Evolutionary conservation across 2,329 filamentous ascomycete genomes (phyloP), one percentile per base, ranked within the genome.

Genomic region (Gaeumannomyces sp.): DNA sequence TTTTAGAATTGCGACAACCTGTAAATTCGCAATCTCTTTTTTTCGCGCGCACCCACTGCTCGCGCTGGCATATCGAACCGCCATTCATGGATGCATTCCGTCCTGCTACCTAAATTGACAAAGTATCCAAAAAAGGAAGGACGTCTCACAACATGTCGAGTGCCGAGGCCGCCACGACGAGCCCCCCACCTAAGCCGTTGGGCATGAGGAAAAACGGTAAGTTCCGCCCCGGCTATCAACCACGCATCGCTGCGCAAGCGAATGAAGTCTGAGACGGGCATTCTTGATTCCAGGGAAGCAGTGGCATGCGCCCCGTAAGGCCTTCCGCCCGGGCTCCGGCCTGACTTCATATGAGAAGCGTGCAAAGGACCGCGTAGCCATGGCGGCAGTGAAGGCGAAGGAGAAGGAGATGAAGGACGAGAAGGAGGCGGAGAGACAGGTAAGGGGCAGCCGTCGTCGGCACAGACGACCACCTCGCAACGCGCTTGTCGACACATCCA

Each of bases 321-420:
- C 95, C 1, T 98, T 98, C 77, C 89, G 95, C 56, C 94, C 92
- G 4, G 87, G 81, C 19, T 83, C 90, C 13, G 92, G 93, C 31
- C 84, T 93, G 70, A 91, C 86, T 3, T 87, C 92, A 0, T 98
- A 90, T 75, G 88, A 89, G 70, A 89, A 92, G 77, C 88, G 94
- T 64, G 80, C 86, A 60, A 88, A 89, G 70, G 83, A 88, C 67
- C 86, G 92, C 63, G 85, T 88, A 67, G 84, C 88, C 10, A 83
- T 88, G 71, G 84, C 86, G 16, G 87, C 91, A n/a, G 85, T 91
- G 71, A 98, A 97, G 80, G 91, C 92, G 50, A 93, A 92, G 73
- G 95, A 98, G 79, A 93, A 91, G 78, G 93, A 97, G 77, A 87
- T 99, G 87, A 96, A 94, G 81, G 91, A 93, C 0, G 95, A 97